These are phyloP conservation scores for Spirogloea muscicola DNA, from an alignment of 139 green algal species.

Conservation along the genomic window DNA sequence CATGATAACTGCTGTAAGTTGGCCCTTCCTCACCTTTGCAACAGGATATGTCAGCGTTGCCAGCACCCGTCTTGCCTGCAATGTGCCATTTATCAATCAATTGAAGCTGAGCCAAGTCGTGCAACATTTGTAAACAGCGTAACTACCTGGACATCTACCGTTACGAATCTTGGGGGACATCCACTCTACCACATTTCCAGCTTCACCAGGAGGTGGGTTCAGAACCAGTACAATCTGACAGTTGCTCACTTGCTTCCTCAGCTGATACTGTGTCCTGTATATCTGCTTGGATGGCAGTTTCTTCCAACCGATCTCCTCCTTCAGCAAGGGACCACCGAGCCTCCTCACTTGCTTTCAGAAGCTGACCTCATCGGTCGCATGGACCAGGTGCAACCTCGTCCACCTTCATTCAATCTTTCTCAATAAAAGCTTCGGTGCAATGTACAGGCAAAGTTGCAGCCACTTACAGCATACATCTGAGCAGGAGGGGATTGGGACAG, in stretches of 20 bases:
- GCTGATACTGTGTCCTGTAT: neutral
- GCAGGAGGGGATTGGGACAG: constrained; percentile 86
- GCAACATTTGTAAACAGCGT: no score
- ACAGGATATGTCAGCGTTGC: no score
- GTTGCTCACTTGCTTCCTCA: neutral
- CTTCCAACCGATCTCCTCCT: constrained; percentile 70
- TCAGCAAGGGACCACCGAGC: constrained; percentile 70
- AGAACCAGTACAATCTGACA: neutral
- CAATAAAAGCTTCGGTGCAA: constrained; percentile 38
- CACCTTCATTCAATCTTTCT: no score
- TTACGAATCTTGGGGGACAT: constrained; percentile 14
- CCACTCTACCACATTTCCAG: constrained; percentile 15
- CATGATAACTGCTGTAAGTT: constrained; percentile 67
- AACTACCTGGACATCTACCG: constrained; percentile 97
- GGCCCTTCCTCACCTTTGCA: neutral
- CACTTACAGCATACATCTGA: no score
- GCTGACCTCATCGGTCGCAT: constrained; percentile 86
- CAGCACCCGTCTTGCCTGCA: no score
- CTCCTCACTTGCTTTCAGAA: constrained; percentile 78
- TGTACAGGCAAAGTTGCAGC: neutral
- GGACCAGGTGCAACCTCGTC: constrained; percentile 61
- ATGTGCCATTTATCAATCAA: no score
- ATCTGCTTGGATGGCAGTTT: constrained; percentile 56
- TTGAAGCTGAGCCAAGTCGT: no score
- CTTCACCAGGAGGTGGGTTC: constrained; percentile 50